Evolutionary conservation across 768 basidiomycete species (phyloP).

Genomic region (Psilocybe tampanensis): DNA sequence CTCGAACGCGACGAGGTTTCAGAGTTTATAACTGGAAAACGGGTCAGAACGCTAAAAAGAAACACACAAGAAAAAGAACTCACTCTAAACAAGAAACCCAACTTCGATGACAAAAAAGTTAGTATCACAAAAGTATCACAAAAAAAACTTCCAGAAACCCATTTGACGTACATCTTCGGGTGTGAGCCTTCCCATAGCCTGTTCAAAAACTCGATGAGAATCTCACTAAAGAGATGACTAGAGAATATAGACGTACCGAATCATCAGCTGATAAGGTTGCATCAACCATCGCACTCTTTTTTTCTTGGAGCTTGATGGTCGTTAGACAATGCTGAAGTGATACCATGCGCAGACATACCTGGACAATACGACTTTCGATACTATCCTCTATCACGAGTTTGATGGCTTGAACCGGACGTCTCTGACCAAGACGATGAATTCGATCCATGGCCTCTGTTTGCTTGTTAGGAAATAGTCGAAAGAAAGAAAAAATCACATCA

Average conservation of each 20-base stretch:
- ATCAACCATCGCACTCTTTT: slow-evolving; percentile 95
- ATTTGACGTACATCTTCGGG: slow-evolving; percentile 79
- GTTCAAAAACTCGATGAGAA: slow-evolving; percentile 8
- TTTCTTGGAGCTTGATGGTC: slow-evolving; percentile 77
- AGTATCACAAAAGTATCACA: neutral
- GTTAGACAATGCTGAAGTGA: neutral
- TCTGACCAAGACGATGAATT: slow-evolving; percentile 95
- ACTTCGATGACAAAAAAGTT: slow-evolving; percentile 32
- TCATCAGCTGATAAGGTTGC: slow-evolving; percentile 84
- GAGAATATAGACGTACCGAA: slow-evolving; percentile 47
- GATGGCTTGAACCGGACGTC: slow-evolving; percentile 89
- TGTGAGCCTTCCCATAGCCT: slow-evolving; percentile 94
- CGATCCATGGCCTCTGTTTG: slow-evolving; percentile 92
- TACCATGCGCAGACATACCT: slow-evolving; percentile 40
- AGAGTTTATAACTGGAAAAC: slow-evolving; percentile 1
- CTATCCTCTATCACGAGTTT: slow-evolving; percentile 96
- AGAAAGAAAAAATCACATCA: slow-evolving; percentile 9
- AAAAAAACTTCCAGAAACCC: neutral
- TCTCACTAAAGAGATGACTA: neutral
- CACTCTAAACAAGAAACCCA: slow-evolving; percentile 62
- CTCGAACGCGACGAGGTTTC: too few relatives aligned
- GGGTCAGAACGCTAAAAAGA: neutral
- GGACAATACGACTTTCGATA: slow-evolving; percentile 94
- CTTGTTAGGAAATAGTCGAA: neutral
- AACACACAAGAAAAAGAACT: slow-evolving; percentile 13